Conservation (phyloP, 257 asterid genomes). For the Nicotiana noctiflora region DNA sequence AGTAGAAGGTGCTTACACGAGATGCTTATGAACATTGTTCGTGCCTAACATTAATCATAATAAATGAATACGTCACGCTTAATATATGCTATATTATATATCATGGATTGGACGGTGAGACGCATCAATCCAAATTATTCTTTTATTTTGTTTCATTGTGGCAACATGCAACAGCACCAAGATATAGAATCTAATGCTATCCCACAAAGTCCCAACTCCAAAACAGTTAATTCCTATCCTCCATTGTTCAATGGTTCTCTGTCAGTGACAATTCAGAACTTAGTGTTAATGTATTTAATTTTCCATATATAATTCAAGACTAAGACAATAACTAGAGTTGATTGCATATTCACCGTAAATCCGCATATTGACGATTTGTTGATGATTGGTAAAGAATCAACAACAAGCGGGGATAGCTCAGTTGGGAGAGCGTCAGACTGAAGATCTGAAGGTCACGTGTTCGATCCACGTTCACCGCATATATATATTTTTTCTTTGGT, state of each 20-base stretch:
- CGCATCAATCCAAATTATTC: not conserved
- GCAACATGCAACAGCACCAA: not conserved
- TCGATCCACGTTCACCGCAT: constrained; percentile 99
- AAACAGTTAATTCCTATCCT: not conserved
- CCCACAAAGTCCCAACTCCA: not conserved
- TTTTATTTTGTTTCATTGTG: not conserved
- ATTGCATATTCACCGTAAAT: too few relatives aligned
- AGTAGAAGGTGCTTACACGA: not conserved
- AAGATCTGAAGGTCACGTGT: constrained; percentile 87
- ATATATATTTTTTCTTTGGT: fast-evolving
- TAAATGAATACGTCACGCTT: not conserved
- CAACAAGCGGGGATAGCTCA: constrained; percentile 80
- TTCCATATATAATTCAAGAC: too few relatives aligned
- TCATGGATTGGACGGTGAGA: not conserved
- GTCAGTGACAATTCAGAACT: too few relatives aligned
- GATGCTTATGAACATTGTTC: not conserved
- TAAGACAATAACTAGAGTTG: too few relatives aligned
- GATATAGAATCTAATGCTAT: not conserved
- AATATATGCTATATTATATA: not conserved
- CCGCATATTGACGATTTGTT: too few relatives aligned
- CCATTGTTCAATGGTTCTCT: too few relatives aligned
- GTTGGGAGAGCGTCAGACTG: constrained; percentile 98
- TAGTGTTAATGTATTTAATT: too few relatives aligned
- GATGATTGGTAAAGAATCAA: too few relatives aligned
- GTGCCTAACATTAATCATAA: not conserved